Percentiles rank a stretch among this genome's conserved stretches.
phyloP scores from a whole-genome alignment of 2,329 filamentous ascomycete genomes.

The Fusarium circinatum region DNA sequence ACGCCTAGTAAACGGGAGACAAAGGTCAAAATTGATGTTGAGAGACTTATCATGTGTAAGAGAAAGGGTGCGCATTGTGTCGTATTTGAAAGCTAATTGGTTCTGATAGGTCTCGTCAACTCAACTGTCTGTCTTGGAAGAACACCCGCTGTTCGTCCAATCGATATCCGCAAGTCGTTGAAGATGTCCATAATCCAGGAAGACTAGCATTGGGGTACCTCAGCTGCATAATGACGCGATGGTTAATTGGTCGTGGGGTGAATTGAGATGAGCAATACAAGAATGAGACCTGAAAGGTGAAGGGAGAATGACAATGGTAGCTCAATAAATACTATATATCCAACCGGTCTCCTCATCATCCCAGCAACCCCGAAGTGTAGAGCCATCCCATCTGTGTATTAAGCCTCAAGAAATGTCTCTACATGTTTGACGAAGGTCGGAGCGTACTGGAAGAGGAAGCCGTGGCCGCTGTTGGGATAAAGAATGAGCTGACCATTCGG shows the following conservation, averaged over 20 bases:
- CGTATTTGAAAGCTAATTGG: accelerated
- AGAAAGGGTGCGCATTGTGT: accelerated
- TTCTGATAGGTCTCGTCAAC: not conserved
- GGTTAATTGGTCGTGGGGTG: accelerated
- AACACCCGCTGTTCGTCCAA: not conserved
- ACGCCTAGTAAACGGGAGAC: not conserved
- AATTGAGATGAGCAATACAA: accelerated
- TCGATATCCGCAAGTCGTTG: not conserved
- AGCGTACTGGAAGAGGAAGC: conserved; percentile 13
- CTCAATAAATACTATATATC: not conserved
- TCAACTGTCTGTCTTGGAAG: conserved; percentile 4
- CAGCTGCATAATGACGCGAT: accelerated
- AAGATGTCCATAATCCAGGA: not conserved
- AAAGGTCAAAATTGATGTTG: not conserved
- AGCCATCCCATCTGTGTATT: accelerated
- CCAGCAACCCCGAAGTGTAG: accelerated
- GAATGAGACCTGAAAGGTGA: accelerated
- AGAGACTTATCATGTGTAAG: conserved; percentile 1
- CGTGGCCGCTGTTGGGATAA: conserved; percentile 8
- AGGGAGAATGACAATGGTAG: not conserved
- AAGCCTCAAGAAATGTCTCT: not conserved
- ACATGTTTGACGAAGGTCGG: not conserved
- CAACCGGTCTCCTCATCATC: accelerated
- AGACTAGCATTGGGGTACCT: not conserved
- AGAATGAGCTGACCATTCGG: conserved; percentile 4